Evolutionary conservation across 2,329 filamentous ascomycete species (phyloP), one percentile per base, ranked within the genome.

Genomic region (Tolypocladium ovalisporum): DNA sequence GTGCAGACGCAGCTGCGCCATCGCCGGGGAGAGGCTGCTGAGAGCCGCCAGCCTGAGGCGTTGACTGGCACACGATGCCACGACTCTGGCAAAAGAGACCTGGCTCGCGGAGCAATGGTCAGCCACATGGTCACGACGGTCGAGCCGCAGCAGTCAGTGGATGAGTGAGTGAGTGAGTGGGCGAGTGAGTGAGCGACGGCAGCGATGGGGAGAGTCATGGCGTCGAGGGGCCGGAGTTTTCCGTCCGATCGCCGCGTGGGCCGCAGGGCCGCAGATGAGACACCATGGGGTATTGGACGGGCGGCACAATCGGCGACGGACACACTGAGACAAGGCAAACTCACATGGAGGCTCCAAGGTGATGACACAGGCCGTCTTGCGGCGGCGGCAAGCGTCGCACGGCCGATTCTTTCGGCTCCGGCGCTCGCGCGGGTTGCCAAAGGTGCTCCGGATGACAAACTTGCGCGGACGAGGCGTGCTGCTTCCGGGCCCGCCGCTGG

Each of bases 341-440:
- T 66, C 68, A 78, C 76, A 77, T 58, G 75, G 76, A 54, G 75
- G 75, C 58, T 70, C 66, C 13, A 67, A 67, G 35, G 73, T 70
- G 56, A 78, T 77, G 9, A 77, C 71, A 62, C 75, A 78, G n/a
- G 73, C 76, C 47, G 75, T 76, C 65, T 77, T 78, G 22, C 76
- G 68, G 52, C 67, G 67, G 10, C 75, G 72, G 60, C 76, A 78
- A 13, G 70, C 68, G 64, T 78, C 76, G 59, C 76, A 78, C 2
- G 76, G 76, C 32, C 74, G 70, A 57, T 74, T 75, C 65, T 77
- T 78, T 58, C 75, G 72, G 63, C 76, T 77, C 56, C 75, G 64
- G 37, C 70, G 71, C 62, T 71, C 67, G 54, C 73, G 65, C 24
- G 73, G 68, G 51, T 65, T 66, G 58, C 73, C 73, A 62, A 75